phyloP scores from a whole-genome alignment of 2,329 filamentous ascomycete genomes.

The Neopestalotiopsis sp. region DNA sequence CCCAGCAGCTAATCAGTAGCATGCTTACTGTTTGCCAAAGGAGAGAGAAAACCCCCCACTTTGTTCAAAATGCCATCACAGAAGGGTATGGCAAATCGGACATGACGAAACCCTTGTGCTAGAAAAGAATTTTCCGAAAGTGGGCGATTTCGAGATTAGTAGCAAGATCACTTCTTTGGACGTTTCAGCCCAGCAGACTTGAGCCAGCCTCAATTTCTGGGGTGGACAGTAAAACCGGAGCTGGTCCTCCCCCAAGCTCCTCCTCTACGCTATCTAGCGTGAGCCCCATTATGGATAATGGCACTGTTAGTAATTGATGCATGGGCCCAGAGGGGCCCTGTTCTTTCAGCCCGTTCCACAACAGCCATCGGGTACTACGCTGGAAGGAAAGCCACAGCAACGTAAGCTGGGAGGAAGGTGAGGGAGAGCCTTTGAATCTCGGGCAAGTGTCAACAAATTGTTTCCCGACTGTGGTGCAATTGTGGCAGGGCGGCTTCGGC shows the following conservation, averaged over 20 bases:
- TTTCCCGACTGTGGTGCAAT: background rate
- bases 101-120: background rate
- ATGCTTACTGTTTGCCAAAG: background rate
- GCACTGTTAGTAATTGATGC: background rate
- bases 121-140: background rate
- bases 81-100: background rate
- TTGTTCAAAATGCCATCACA: background rate
- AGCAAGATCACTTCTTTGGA: background rate
- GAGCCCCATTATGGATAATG: background rate
- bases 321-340: background rate
- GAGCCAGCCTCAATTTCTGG: background rate
- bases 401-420: background rate
- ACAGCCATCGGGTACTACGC: background rate
- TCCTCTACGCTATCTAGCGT: too few species aligned
- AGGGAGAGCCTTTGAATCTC: background rate
- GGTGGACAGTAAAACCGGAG: background rate
- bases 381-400: too few species aligned
- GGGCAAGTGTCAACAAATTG: background rate
- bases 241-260: background rate
- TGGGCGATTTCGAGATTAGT: background rate
- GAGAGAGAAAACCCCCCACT: background rate
- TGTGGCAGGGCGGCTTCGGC: background rate
- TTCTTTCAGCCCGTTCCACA: background rate
- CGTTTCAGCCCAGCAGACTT: background rate
- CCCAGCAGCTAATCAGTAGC: too few species aligned